phyloP scores from a whole-genome alignment of 257 asterid species.

The Solanum boliviense region DNA sequence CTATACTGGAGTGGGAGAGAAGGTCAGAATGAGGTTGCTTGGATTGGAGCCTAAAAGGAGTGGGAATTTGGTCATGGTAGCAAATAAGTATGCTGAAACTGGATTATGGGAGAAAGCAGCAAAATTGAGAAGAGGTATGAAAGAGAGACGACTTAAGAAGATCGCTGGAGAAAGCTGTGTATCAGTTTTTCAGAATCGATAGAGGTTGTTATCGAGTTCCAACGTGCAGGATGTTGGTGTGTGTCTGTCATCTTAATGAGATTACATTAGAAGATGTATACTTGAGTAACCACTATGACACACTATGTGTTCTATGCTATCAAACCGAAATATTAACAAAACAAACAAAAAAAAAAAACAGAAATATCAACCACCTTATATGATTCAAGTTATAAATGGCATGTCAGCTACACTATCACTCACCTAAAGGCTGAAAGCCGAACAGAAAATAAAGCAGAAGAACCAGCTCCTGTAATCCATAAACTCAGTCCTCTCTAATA shows the following conservation, averaged over 20 bases:
- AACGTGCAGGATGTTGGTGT: background rate
- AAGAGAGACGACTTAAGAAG: slow-evolving; percentile 42
- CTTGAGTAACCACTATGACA: background rate
- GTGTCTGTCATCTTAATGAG: background rate
- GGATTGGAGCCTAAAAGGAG: slow-evolving; percentile 60
- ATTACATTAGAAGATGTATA: background rate
- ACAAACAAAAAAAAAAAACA: background rate
- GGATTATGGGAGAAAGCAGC: slow-evolving; percentile 69
- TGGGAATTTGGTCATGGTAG: slow-evolving; percentile 62
- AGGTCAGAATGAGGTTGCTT: slow-evolving; percentile 38
- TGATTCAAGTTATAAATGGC: background rate
- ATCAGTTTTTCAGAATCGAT: slow-evolving; percentile 25
- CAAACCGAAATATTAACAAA: background rate
- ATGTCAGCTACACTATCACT: background rate
- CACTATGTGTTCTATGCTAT: background rate
- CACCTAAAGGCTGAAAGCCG: background rate
- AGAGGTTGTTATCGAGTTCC: slow-evolving; percentile 21
- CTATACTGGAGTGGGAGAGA: slow-evolving; percentile 30
- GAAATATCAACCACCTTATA: background rate
- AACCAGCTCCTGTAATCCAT: background rate
- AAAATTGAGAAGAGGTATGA: slow-evolving; percentile 36
- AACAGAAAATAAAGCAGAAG: background rate
- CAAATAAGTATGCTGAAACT: slow-evolving; percentile 53
- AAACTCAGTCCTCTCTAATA: background rate
- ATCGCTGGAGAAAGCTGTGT: slow-evolving; percentile 58